Conservation (phyloP, 768 basidiomycete species). For the Amanita inopinata region DNA sequence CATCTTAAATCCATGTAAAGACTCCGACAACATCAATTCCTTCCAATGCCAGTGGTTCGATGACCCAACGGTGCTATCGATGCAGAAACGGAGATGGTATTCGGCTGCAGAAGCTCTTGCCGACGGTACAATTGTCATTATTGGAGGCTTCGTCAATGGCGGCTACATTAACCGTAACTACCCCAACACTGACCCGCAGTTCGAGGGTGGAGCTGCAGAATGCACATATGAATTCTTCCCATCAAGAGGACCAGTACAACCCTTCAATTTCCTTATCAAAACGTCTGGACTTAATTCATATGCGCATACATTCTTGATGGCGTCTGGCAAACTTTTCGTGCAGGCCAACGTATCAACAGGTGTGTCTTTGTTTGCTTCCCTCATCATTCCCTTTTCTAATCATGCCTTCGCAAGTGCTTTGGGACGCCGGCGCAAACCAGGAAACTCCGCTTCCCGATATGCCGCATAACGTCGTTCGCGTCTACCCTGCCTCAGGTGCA, state of each 20-base stretch:
- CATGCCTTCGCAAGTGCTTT: conserved; percentile 23
- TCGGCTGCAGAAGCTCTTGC: conserved; percentile 63
- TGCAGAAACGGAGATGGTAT: conserved; percentile 72
- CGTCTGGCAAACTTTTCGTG: conserved; percentile 69
- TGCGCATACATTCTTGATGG: conserved; percentile 63
- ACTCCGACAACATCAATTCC: conserved; percentile 34
- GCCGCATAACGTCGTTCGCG: conserved; percentile 65
- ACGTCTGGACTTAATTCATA: conserved; percentile 77
- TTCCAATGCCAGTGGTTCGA: conserved; percentile 66
- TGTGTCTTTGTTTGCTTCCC: conserved; percentile 24
- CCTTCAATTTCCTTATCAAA: conserved; percentile 57
- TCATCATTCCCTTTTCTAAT: conserved; percentile 8
- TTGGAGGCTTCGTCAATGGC: conserved; percentile 73
- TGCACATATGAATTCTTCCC: conserved; percentile 83
- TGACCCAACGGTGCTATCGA: conserved; percentile 45
- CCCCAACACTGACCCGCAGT: conserved; percentile 55
- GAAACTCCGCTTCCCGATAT: conserved; percentile 63
- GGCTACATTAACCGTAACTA: conserved; percentile 74
- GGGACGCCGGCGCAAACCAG: conserved; percentile 44
- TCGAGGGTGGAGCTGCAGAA: conserved; percentile 64
- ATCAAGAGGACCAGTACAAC: conserved; percentile 36
- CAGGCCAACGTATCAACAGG: conserved; percentile 77
- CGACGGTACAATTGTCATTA: conserved; percentile 70
- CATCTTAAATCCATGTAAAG: conserved; percentile 66
- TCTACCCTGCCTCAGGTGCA: conserved; percentile 87